phyloP scores from a whole-genome alignment of 768 basidiomycete species.

The Trametes sanguinea region DNA sequence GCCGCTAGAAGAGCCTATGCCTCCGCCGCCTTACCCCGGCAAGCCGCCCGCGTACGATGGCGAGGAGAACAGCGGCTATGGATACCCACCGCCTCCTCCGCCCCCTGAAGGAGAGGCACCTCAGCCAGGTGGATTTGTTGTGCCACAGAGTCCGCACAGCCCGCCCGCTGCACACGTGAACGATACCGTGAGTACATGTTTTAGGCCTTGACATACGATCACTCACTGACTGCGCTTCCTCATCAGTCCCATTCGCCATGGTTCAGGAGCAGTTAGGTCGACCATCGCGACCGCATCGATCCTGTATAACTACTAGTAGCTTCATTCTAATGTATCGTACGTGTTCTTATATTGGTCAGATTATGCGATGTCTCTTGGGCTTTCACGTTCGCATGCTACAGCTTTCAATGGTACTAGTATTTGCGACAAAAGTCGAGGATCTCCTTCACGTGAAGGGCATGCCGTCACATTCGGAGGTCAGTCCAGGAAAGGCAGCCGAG shows the following conservation, averaged over 20 bases:
- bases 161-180: conserved; percentile 12
- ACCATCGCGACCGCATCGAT: not conserved
- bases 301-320: not conserved
- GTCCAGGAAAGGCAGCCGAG: conserved; percentile 7
- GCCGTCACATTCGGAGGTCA: not conserved
- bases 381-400: too few species aligned
- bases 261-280: not conserved
- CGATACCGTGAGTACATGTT: not conserved
- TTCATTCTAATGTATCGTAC: not conserved
- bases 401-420: too few species aligned
- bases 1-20: conserved; percentile 4
- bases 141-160: conserved; percentile 1
- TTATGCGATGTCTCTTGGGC: too few species aligned
- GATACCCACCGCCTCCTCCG: not conserved
- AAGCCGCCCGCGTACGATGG: conserved; percentile 10
- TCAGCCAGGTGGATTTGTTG: conserved; percentile 13
- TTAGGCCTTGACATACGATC: not conserved
- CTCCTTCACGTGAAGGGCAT: not conserved
- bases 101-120: not conserved
- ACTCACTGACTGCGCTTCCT: too few species aligned
- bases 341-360: not conserved
- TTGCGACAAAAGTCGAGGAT: too few species aligned
- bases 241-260: conserved; percentile 8
- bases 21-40: conserved; percentile 15
- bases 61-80: conserved; percentile 19